Base-by-base conservation (phyloP, 805 yeast genomes). In the Ogataea chonburiensis region DNA sequence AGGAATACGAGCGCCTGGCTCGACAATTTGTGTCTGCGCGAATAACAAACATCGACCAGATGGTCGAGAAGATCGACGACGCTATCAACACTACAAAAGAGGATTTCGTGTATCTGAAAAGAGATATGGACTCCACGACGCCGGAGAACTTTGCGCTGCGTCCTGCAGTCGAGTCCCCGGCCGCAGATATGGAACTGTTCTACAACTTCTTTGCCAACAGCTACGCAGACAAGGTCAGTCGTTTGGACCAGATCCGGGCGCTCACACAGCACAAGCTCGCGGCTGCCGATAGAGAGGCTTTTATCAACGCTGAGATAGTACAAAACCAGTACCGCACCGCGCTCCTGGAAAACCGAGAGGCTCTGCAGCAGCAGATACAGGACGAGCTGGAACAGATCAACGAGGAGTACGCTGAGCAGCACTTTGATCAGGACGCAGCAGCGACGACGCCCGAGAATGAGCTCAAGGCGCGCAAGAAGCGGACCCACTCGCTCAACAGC, bases 21-120 rank as follows among this genome's bases (percentile, higher is more conserved):
- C 46, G 42, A 19, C 51, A 52, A 13, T 63, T 65, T 30, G 46
- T 58, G 9, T 35, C 38, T 11, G 48, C 64, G 3, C 45, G 67
- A 28, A 31, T 60, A 3, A 19, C 51, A 1, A 49, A 66, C 24
- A 53, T 63, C 2, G 66, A 63, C 33, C 49, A 63, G 12, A 42
- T 60, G 40, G 45, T 64, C 5, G 25, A 50, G n/a, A 46, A 51
- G 19, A 57, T 66, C 16, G 68, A 64, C 24, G 47, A 52, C 13
- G 24, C 55, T 0, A 56, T 62, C n/a, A 35, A 38, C 4, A 35
- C 49, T 6, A 40, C 60, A 10, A 50, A 45, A 23, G 40, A 38
- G 8, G 48, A 53, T 9, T 57, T 38, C 17, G 33, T 25, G 2
- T 30, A 33, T 0, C 47, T 49, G 29, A 51, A 55, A 13, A 23